Base-by-base conservation (phyloP, 805 yeast species). In the Ogataea ramenticola region DNA sequence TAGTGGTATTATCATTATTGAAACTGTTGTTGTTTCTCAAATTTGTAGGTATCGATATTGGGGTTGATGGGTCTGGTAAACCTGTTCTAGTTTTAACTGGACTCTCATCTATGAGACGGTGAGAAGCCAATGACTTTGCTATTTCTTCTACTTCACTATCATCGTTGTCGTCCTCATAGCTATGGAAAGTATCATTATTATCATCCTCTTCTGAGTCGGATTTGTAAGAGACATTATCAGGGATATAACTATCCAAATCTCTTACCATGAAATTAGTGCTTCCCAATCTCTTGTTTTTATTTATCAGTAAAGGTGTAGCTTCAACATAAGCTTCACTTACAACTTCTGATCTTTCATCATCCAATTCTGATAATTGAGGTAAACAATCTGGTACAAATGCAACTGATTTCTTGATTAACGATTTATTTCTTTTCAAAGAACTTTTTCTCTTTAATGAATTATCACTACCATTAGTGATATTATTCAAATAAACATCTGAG, bases 281-380 rank as follows among this genome's bases (percentile, higher is more conserved):
- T 42, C 58, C 55, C 8, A 57, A 47, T 22, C 63, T 49, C 36
- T 63, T 62, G 22, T 49, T 52, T 36, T 63, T 62, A 22, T 49
- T 52, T 9, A 58, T 49, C 16, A 50, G n/a, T 14, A 57, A 46
- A 7, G 50, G 54, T 33, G 42, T 40, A 10, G 65, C 68, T 26
- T 52, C 54, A 4, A 68, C 64, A 40, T 55, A 65, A 0, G 63
- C 48, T 39, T 73, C 77, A 48, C 74, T 68, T 22, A 69, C 54
- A 4, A 68, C 62, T 42, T 73, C 78, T 2, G 68, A 58, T 27
- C 51, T 52, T 37, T 55, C 56, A 21, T 70, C 75, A 12, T 67
- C 70, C 14, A 58, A 58, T 21, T 55, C 57, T 4, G 36, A 30
- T 20, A 30, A 15, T 20, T 39, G 17, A 15, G 41, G 36, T 39